These are phyloP conservation scores for Claviceps citrina DNA, from an alignment of 2,329 filamentous ascomycete species.

Conservation along the genomic window DNA sequence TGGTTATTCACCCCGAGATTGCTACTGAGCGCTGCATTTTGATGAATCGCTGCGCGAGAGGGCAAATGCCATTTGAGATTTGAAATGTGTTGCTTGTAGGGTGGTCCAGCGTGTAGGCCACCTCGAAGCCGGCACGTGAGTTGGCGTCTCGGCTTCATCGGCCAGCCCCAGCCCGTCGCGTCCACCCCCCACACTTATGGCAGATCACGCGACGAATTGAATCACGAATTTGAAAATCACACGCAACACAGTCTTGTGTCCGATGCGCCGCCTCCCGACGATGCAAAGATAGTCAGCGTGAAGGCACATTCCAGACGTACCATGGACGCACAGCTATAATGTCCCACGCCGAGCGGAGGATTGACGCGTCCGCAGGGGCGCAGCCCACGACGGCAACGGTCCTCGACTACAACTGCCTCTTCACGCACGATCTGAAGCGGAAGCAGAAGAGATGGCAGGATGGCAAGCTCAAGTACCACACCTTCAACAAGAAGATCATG, in stretches of 20 bases:
- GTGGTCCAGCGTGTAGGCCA: too few relatives aligned
- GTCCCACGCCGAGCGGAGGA: constrained; percentile 10
- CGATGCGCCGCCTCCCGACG: too few relatives aligned
- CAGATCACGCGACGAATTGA: background rate
- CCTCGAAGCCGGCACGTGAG: too few relatives aligned
- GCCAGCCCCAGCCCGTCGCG: too few relatives aligned
- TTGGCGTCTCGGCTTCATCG: constrained; percentile 11
- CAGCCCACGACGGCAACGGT: constrained; percentile 47
- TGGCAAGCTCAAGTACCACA: constrained; percentile 73
- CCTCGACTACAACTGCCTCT: constrained; percentile 71
- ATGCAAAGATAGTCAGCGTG: too few relatives aligned
- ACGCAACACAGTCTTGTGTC: too few relatives aligned
- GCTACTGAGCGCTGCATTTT: too few relatives aligned
- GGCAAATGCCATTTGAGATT: too few relatives aligned
- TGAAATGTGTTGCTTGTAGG: too few relatives aligned
- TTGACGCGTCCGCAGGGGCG: background rate
- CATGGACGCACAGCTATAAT: constrained; percentile 6
- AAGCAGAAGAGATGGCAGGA: constrained; percentile 93
- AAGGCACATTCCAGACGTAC: background rate
- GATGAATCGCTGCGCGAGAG: too few relatives aligned
- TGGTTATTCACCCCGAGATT: too few relatives aligned
- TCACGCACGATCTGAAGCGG: constrained; percentile 67
- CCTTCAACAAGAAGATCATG: constrained; percentile 84
- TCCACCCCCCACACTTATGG: background rate
- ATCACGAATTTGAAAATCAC: too few relatives aligned